Conservation (phyloP, 805 yeast species). For the Ogataea pini region DNA sequence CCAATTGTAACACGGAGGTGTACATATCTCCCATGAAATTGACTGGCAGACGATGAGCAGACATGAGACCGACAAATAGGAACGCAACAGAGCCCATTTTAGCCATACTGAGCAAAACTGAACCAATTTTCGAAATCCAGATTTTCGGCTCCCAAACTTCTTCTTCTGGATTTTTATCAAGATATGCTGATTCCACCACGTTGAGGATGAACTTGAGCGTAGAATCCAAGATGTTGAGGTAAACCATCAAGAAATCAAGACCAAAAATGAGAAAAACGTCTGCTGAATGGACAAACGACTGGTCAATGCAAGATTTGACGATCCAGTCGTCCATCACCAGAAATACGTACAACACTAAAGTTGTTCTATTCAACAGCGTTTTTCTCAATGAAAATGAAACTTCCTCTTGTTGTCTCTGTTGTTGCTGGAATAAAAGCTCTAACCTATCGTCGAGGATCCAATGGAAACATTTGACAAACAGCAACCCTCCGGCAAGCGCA, state of each 20-base stretch:
- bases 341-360: conserved; percentile 46
- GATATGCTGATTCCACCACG: conserved; percentile 54
- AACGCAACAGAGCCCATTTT: conserved; percentile 49
- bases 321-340: conserved; percentile 51
- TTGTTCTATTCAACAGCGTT: conserved; percentile 38
- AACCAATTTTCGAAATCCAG: conserved; percentile 56
- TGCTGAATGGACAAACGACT: conserved; percentile 52
- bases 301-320: conserved; percentile 57
- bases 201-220: conserved; percentile 51
- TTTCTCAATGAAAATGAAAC: conserved; percentile 7
- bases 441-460: conserved; percentile 61
- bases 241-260: conserved; percentile 69
- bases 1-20: conserved; percentile 27
- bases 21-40: conserved; percentile 35
- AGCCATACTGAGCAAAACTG: conserved; percentile 50
- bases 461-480: conserved; percentile 69
- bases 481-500: conserved; percentile 36
- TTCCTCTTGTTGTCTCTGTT: conserved; percentile 6
- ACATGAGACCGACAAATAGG: conserved; percentile 47
- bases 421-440: conserved; percentile 48
- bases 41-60: conserved; percentile 35
- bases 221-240: conserved; percentile 51
- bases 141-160: conserved; percentile 79
- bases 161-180: conserved; percentile 44
- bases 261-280: conserved; percentile 67